phyloP scores from a whole-genome alignment of 306 rosid genomes.

The Neltuma alba region DNA sequence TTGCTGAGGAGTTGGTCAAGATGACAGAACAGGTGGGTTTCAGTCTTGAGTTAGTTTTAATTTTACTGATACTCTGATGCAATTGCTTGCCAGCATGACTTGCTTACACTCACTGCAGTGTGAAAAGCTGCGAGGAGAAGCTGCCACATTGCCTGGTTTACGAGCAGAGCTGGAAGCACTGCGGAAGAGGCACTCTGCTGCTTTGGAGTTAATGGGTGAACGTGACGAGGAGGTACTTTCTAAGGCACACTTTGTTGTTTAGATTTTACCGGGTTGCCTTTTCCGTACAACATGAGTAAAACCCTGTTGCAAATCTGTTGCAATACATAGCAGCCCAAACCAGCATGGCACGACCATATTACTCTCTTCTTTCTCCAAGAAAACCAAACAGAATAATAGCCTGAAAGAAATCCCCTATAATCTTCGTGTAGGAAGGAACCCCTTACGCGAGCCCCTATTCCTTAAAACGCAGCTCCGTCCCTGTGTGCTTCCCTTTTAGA shows the following conservation, averaged over 20 bases:
- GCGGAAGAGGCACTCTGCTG: conserved; percentile 82
- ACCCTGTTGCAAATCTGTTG: neutral
- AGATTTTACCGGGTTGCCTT: conserved; percentile 1
- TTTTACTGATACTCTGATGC: neutral
- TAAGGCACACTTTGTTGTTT: conserved; percentile 1
- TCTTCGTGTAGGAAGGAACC: conserved; percentile 13
- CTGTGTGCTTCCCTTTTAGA: neutral
- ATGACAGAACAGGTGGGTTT: conserved; percentile 85
- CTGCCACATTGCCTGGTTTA: conserved; percentile 63
- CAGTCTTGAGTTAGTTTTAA: conserved; percentile 14
- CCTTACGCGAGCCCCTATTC: no score
- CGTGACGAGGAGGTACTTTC: conserved; percentile 57
- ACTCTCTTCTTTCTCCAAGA: neutral
- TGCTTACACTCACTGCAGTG: conserved; percentile 59
- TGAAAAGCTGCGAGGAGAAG: conserved; percentile 89
- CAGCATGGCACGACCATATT: neutral
- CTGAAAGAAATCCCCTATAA: neutral
- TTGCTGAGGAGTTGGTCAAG: conserved; percentile 95
- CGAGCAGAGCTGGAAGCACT: conserved; percentile 77
- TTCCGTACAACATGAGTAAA: neutral
- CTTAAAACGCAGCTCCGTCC: no score
- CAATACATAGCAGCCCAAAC: neutral
- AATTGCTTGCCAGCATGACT: conserved; percentile 22
- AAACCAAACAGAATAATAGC: neutral
- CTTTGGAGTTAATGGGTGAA: conserved; percentile 90